Conservation (phyloP, 176 grass and related monocot species). For the Triticum timopheevii region DNA sequence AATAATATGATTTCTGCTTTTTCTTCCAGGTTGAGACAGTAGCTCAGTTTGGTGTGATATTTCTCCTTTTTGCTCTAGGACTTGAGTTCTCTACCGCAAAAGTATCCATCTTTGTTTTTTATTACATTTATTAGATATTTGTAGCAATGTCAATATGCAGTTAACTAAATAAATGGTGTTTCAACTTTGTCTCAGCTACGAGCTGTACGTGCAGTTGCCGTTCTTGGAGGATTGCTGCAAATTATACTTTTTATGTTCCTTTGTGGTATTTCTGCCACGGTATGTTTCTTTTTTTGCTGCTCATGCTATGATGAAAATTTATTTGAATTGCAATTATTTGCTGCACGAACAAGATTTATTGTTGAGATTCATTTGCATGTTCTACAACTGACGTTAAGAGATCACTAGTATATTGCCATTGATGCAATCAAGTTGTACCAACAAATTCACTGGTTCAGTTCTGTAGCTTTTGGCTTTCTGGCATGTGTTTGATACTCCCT, state of each 20-base stretch:
- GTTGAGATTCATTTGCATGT: not conserved
- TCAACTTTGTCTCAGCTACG: slow-evolving; percentile 63
- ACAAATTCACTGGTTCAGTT: not conserved
- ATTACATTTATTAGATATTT: slow-evolving; percentile 10
- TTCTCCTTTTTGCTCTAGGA: slow-evolving; percentile 96
- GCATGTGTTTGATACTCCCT: not conserved
- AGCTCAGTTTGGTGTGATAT: slow-evolving; percentile 99
- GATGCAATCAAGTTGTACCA: not conserved
- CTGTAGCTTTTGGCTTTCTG: not conserved
- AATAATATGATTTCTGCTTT: slow-evolving; percentile 8
- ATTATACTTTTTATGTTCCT: slow-evolving; percentile 98
- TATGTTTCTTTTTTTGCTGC: slow-evolving; percentile 43
- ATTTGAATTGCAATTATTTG: not conserved
- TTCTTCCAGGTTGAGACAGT: slow-evolving; percentile 91
- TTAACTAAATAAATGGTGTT: slow-evolving; percentile 30
- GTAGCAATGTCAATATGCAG: not conserved
- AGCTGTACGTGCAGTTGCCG: slow-evolving; percentile 91
- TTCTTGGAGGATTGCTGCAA: slow-evolving; percentile 94
- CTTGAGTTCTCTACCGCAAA: slow-evolving; percentile 96
- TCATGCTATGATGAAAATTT: slow-evolving; percentile 1
- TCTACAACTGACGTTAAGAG: not conserved
- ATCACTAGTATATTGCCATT: slow-evolving; percentile 11
- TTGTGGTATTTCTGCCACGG: slow-evolving; percentile 92
- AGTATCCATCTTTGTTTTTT: slow-evolving; percentile 41
- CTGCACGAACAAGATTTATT: not conserved